Evolutionary conservation across 345 rosid genomes (phyloP), one percentile per base, ranked within the genome.

Genomic region (Bruguiera sexangula): DNA sequence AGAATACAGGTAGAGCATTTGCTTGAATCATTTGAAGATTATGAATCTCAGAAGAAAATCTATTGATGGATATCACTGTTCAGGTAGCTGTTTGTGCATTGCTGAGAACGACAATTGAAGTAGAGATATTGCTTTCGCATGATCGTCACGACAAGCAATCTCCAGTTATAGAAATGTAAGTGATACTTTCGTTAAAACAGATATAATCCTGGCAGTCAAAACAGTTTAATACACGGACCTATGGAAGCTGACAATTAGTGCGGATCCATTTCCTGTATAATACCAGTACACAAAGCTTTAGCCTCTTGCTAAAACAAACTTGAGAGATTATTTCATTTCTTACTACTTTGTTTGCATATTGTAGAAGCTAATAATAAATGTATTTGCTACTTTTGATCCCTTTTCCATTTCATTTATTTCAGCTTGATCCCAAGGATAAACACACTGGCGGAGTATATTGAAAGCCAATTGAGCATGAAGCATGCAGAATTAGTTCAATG

Each of bases 71-170:
- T 69, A 58, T 76, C 64, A 62, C 74, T 72, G 53, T 78, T 69
- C 87, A 88, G 91, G 94, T 88, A 46, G 93, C 89, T 22, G 82
- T 81, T 63, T 85, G 72, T 78, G 83, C 85, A 62, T 78, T 86
- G 81, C 54, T 86, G 78, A 83, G 73, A 74, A 86, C 84, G 21
- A 85, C 80, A 59, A 79, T 85, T 48, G 91, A 85, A 72, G 85
- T 85, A 71, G 94, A 88, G 84, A 69, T 66, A 37, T 83, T 86
- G 84, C 89, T 88, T 29, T 83, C 91, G 56, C 83, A 62, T 58
- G 91, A 86, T 51, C 89, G 88, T 73, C 74, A 72, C 57, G 76
- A 75, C 74, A 76, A 78, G 66, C 80, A 79, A 37, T 80, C 80
- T 15, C 89, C 83, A 31, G 89, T 80, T 70, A 76, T 66, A 69